Conservation (phyloP, 352 stramenopile species). For the Halophytophthora batemanensis region DNA sequence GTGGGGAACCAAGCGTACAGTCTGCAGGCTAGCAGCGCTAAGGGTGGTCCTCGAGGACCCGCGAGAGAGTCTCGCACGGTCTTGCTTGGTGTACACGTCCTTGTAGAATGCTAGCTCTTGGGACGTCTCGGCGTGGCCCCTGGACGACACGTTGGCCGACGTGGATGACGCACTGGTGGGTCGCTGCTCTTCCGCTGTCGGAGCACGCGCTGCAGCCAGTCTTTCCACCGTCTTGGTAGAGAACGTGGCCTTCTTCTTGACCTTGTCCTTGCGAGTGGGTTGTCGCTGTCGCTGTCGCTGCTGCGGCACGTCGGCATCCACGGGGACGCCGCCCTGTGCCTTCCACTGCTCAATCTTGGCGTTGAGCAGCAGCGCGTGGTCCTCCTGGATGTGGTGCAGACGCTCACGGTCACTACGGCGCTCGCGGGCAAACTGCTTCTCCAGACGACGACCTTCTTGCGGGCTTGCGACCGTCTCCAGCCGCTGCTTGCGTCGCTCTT, state of each 20-base stretch:
- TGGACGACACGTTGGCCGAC: too few species aligned
- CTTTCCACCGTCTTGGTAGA: constrained; percentile 46
- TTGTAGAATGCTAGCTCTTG: constrained; percentile 53
- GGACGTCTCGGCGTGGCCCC: constrained; percentile 25
- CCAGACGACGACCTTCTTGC: constrained; percentile 41
- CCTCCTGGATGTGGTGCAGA: constrained; percentile 57
- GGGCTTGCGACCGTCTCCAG: constrained; percentile 35
- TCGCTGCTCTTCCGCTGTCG: neutral
- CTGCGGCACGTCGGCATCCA: neutral
- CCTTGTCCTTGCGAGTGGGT: constrained; percentile 4
- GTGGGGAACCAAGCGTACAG: constrained; percentile 28
- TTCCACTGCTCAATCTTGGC: constrained; percentile 60
- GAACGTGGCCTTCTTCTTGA: constrained; percentile 28
- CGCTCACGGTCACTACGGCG: constrained; percentile 43
- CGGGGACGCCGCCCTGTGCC: constrained; percentile 18
- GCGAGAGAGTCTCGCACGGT: constrained; percentile 31
- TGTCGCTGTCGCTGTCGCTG: neutral
- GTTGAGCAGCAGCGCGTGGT: constrained; percentile 47
- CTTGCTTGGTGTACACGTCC: constrained; percentile 44
- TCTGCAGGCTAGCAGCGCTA: constrained; percentile 26
- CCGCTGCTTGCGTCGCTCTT: constrained; percentile 44
- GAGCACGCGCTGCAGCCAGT: constrained; percentile 30
- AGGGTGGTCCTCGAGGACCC: constrained; percentile 13
- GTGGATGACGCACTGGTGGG: constrained; percentile 6
- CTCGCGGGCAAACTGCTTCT: constrained; percentile 54